Evolutionary conservation across 345 rosid species (phyloP), one percentile per base, ranked within the genome.

Genomic region (Carallia brachiata): DNA sequence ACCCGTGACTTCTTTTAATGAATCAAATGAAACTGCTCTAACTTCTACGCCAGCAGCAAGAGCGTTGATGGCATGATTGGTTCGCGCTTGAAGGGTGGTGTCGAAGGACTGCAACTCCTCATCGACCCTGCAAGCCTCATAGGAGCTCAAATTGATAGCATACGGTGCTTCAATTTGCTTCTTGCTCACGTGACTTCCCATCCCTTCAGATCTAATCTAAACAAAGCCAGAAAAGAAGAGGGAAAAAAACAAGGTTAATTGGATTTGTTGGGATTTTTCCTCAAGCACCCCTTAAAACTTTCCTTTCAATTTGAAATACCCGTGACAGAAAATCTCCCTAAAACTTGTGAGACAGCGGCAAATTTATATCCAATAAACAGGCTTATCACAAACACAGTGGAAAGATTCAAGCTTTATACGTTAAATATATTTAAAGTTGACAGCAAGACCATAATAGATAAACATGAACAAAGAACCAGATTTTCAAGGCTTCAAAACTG

Each of bases 31-130:
- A 36, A 94, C 83, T 0, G 96, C 91, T 28, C 90, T 87, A 61
- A 91, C 97, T 63, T 90, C 97, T 2, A 94, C 90, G 2, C 97
- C 97, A 2, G 57, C 85, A 4, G 97, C 89, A 12, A 94, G 83
- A 18, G 84, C 73, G 80, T 84, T 84, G 76, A 94, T 91, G 32
- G 86, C 90, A 16, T 85, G 93, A 69, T 75, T 87, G n/a, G 97
- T 94, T 16, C 88, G 85, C 59, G 81, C 86, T n/a, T 87, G 95
- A 36, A 94, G 78, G 68, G 75, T 70, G 8, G 80, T 74, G 78
- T 94, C 97, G 34, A 94, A 88, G 34, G 82, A 77, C 69, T 78
- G 87, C 36, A 94, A 70, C 55, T 88, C 96, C n/a, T 59, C 39
- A 59, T 94, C 97, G 4, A 73, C 68, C 70, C 67, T 70, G 80